These are phyloP conservation scores for Boletus insuetus DNA, from an alignment of 768 basidiomycete genomes.

Conservation along the genomic window DNA sequence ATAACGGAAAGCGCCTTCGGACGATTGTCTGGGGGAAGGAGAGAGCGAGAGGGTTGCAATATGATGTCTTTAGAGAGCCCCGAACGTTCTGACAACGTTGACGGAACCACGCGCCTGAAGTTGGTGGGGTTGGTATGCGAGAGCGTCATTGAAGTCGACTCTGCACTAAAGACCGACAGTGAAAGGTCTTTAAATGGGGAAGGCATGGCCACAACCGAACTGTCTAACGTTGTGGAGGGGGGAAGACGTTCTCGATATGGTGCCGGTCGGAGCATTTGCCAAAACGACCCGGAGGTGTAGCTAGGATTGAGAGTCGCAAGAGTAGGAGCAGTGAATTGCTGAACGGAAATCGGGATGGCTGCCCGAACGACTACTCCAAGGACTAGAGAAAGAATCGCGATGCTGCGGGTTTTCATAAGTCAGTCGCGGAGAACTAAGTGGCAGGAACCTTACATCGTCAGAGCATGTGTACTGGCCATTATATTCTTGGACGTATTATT, in stretches of 20 bases:
- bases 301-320: slow-evolving; percentile 18
- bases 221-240: slow-evolving; percentile 28
- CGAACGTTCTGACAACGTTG: slow-evolving; percentile 27
- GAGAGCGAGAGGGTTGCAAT: slow-evolving; percentile 32
- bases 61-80: slow-evolving; percentile 36
- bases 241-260: slow-evolving; percentile 39
- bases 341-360: slow-evolving; percentile 21
- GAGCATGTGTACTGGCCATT: slow-evolving; percentile 52
- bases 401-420: slow-evolving; percentile 38
- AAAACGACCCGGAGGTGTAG: slow-evolving; percentile 33
- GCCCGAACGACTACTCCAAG: slow-evolving; percentile 46
- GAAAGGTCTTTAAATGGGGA: slow-evolving; percentile 50
- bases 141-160: slow-evolving; percentile 35
- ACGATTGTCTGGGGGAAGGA: slow-evolving; percentile 16
- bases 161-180: slow-evolving; percentile 49
- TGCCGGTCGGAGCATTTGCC: slow-evolving; percentile 42
- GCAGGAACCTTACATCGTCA: slow-evolving; percentile 56
- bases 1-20: slow-evolving; percentile 32
- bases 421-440: slow-evolving; percentile 4
- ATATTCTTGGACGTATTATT: slow-evolving; percentile 34
- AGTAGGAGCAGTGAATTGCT: slow-evolving; percentile 18
- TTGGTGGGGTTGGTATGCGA: slow-evolving; percentile 25
- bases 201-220: slow-evolving; percentile 30
- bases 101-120: slow-evolving; percentile 17
- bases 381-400: slow-evolving; percentile 69